Evolutionary conservation across 2,329 filamentous ascomycete genomes (phyloP).

Genomic region (Pseudogymnoascus sp.): DNA sequence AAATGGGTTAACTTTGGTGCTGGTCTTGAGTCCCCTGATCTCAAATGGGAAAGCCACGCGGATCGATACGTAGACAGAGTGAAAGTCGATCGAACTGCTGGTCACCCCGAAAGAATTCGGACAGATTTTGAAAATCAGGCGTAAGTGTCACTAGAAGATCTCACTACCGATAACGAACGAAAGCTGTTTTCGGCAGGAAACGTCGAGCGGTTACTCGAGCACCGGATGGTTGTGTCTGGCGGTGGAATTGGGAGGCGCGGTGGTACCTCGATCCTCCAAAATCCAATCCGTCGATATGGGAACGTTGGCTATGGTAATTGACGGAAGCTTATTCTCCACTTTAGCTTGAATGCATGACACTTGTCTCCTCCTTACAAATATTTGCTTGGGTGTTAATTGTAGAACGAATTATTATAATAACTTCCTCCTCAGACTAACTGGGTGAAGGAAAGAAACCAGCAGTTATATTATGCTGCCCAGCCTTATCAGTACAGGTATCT

Average conservation of each 20-base stretch:
- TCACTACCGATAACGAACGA: slow-evolving; percentile 15
- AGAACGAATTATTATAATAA: neutral
- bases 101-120: slow-evolving; percentile 12
- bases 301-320: neutral
- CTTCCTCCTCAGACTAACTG: neutral
- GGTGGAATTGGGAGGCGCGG: neutral
- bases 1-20: slow-evolving; percentile 13
- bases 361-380: neutral
- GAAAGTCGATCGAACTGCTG: slow-evolving; percentile 11
- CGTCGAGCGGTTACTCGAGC: slow-evolving; percentile 6
- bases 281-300: neutral
- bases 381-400: neutral
- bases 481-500: slow-evolving; percentile 1
- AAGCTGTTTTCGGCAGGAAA: slow-evolving; percentile 15
- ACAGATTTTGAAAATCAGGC: slow-evolving; percentile 14
- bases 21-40: slow-evolving; percentile 10
- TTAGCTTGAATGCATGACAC: neutral
- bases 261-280: neutral
- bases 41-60: slow-evolving; percentile 12
- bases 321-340: neutral
- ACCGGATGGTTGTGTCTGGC: slow-evolving; percentile 12
- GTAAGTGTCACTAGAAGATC: slow-evolving; percentile 13
- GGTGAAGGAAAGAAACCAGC: neutral
- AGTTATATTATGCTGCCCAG: neutral
- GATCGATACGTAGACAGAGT: neutral